These are phyloP conservation scores for Isatis tinctoria DNA, from an alignment of 345 rosid genomes.

Conservation along the genomic window DNA sequence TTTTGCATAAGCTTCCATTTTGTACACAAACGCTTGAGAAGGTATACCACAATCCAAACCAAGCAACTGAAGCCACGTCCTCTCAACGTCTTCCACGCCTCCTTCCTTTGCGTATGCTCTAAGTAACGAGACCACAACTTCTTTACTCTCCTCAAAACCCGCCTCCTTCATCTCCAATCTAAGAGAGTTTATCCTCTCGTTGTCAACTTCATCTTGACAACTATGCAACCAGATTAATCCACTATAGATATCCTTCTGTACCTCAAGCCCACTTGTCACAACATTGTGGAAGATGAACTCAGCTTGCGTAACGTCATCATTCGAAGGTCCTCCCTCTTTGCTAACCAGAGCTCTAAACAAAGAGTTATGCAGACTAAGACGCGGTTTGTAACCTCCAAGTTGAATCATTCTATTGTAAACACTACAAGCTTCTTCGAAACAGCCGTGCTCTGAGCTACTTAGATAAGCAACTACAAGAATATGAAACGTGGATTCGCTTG, in stretches of 20 bases:
- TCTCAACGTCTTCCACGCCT: slow-evolving; percentile 60
- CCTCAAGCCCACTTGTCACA: slow-evolving; percentile 60
- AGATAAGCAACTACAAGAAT: slow-evolving; percentile 75
- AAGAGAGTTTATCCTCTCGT: slow-evolving; percentile 44
- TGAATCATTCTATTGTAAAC: slow-evolving; percentile 91
- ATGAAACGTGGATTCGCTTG: slow-evolving; percentile 85
- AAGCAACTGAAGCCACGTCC: slow-evolving; percentile 55
- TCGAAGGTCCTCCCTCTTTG: slow-evolving; percentile 48
- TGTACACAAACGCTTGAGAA: slow-evolving; percentile 68
- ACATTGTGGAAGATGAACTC: slow-evolving; percentile 80
- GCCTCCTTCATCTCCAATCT: slow-evolving; percentile 62
- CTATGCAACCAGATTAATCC: slow-evolving; percentile 88
- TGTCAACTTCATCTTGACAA: slow-evolving; percentile 65
- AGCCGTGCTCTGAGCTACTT: slow-evolving; percentile 60
- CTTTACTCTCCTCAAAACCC: slow-evolving; percentile 56
- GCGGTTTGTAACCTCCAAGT: slow-evolving; percentile 78
- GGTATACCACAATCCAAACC: slow-evolving; percentile 38
- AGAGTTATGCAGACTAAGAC: slow-evolving; percentile 66
- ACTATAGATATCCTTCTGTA: slow-evolving; percentile 59
- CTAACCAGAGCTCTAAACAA: slow-evolving; percentile 70
- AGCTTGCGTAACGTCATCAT: slow-evolving; percentile 68
- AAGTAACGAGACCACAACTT: slow-evolving; percentile 63
- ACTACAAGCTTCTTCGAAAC: slow-evolving; percentile 71
- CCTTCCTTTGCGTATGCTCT: slow-evolving; percentile 74
- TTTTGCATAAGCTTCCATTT: slow-evolving; percentile 72